Evolutionary conservation across 495 filamentous ascomycete genomes (phyloP).

Genomic region (Penicillium simplicissimum): DNA sequence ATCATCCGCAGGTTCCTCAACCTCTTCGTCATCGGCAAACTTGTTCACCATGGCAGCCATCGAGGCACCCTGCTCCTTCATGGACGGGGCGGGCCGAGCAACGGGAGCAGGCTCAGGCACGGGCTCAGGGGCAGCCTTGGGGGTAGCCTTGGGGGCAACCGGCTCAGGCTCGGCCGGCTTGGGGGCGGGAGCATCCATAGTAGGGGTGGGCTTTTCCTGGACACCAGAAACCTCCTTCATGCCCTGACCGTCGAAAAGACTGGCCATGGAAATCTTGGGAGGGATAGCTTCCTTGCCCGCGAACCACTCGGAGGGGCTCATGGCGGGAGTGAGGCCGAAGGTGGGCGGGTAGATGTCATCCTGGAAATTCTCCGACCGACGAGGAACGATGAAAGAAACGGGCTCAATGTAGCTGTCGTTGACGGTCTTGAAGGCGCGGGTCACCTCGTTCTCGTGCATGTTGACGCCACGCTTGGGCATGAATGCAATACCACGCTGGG

Average conservation of each 20-base stretch:
- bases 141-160: constrained; percentile 39
- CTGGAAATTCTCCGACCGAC: constrained; percentile 95
- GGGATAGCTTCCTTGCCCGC: constrained; percentile 79
- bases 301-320: constrained; percentile 81
- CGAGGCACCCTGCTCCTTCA: constrained; percentile 80
- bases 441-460: constrained; percentile 94
- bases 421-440: constrained; percentile 94
- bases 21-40: constrained; percentile 74
- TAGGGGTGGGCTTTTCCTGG: constrained; percentile 62
- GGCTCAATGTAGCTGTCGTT: constrained; percentile 94
- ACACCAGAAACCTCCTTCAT: constrained; percentile 68
- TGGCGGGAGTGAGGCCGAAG: constrained; percentile 71
- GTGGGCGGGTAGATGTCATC: constrained; percentile 93
- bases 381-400: constrained; percentile 94
- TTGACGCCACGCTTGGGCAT: constrained; percentile 93
- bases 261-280: constrained; percentile 89
- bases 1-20: constrained; percentile 58
- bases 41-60: constrained; percentile 82
- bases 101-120: constrained; percentile 43
- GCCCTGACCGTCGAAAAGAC: constrained; percentile 80
- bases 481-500: constrained; percentile 93
- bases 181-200: constrained; percentile 42
- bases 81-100: constrained; percentile 60
- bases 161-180: constrained; percentile 53
- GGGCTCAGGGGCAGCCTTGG: constrained; percentile 38